Evolutionary conservation across 192 early-diverging fungal species (phyloP), one percentile per base, ranked within the genome.

Genomic region (Linnemannia zychae): DNA sequence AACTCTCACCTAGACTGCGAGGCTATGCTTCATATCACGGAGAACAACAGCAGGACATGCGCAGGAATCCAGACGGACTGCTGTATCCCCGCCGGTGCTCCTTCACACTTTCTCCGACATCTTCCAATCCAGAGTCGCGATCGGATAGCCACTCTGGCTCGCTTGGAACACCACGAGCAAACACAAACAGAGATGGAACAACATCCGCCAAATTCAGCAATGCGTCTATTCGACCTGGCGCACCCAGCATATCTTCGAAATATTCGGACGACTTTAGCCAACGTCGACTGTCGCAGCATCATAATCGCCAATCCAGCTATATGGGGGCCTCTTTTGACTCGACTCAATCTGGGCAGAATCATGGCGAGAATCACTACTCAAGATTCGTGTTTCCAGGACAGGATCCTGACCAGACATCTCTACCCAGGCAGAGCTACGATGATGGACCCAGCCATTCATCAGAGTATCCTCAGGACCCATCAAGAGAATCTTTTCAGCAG

Each of bases 71-170:
- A 48, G 76, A 84, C 18, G 81, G 74, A 13, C 50, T 73, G 34
- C 33, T 77, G 7, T 85, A 85, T 53, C 47, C 40, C n/a, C 72
- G 77, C 24, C 72, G 74, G 4, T 79, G 77, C 18, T 79, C 77
- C 3, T 79, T 85, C 63, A 85, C 83, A 16, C 78, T 85, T 33
- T 85, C 83, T 4, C 83, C 83, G 15, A 85, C 83, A 2, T 85
- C 83, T 0, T 85, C 83, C 17, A 85, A 85, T 49, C 83, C 83
- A 22, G 83, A 79, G 36, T 85, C 77, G 3, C 77, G 75, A n/a
- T 71, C 82, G 40, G 83, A 85, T 16, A 85, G 83, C 48, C 83
- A 85, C 20, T 85, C 82, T 46, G 82, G 82, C 15, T 84, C 83
- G 4, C 79, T 67, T 65, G 77, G 78, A 9, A 79, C 83, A 1